phyloP scores from a whole-genome alignment of 495 filamentous ascomycete species.

The Talaromyces wortmannii region DNA sequence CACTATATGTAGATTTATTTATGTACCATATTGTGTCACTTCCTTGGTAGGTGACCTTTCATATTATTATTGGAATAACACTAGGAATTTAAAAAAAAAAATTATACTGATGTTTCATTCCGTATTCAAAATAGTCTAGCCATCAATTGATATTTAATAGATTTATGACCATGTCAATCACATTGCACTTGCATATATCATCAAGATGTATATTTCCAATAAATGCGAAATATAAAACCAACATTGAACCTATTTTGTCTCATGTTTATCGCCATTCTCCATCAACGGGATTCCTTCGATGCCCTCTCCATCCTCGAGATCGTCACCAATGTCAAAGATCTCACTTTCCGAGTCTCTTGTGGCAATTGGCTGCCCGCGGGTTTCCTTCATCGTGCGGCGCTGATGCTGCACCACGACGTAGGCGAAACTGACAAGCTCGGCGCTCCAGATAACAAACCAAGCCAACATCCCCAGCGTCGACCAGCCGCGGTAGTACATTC shows the following conservation, averaged over 20 bases:
- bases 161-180: neutral
- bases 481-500: slow-evolving; percentile 3
- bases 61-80: no score
- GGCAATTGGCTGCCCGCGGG: neutral
- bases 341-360: neutral
- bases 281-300: slow-evolving; percentile 4
- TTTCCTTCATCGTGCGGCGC: neutral
- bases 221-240: neutral
- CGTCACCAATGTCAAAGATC: slow-evolving; percentile 4
- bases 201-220: no score
- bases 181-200: no score
- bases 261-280: neutral
- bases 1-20: no score
- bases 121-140: no score
- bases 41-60: no score
- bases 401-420: neutral
- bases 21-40: no score
- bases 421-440: slow-evolving; percentile 1
- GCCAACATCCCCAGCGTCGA: neutral
- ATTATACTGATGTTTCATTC: no score
- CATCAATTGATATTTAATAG: no score
- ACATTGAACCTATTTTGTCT: neutral
- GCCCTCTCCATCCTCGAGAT: slow-evolving; percentile 2
- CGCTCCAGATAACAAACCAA: slow-evolving; percentile 3
- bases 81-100: no score